Evolutionary conservation across 1,139 yeast species (phyloP).

Genomic region (Yamadazyma epiphylla): DNA sequence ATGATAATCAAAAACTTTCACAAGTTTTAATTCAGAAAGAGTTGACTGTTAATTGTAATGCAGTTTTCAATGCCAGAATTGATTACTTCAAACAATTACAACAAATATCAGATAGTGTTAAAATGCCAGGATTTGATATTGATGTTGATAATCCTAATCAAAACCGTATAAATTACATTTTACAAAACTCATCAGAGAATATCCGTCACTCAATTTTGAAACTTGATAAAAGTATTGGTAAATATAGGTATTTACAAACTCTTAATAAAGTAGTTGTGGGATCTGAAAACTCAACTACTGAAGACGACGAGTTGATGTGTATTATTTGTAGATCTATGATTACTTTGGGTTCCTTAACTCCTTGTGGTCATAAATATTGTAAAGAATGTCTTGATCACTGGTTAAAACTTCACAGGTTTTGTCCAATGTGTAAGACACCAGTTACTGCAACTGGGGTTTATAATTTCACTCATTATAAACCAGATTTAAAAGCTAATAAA

Average conservation of each 20-base stretch:
- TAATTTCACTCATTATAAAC: constrained; percentile 50
- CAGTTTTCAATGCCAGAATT: constrained; percentile 70
- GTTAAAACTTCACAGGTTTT: constrained; percentile 39
- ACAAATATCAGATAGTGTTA: constrained; percentile 76
- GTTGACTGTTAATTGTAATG: constrained; percentile 51
- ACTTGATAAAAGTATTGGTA: constrained; percentile 43
- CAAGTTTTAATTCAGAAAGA: constrained; percentile 41
- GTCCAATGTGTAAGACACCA: constrained; percentile 74
- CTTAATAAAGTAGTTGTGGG: constrained; percentile 20
- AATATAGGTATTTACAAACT: constrained; percentile 59
- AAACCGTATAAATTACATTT: constrained; percentile 1
- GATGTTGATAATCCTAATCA: constrained; percentile 16
- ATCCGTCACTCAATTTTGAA: constrained; percentile 2
- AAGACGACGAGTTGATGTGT: constrained; percentile 50
- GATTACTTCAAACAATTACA: constrained; percentile 84
- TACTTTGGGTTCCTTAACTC: constrained; percentile 70
- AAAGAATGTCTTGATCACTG: constrained; percentile 72
- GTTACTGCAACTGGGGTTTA: constrained; percentile 49
- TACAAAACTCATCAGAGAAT: constrained; percentile 1
- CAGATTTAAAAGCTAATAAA: constrained; percentile 45
- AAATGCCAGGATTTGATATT: constrained; percentile 21
- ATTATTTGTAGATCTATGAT: constrained; percentile 73
- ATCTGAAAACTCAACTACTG: constrained; percentile 11
- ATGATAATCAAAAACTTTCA: constrained; percentile 41
- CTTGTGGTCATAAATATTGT: constrained; percentile 90